These are phyloP conservation scores for Arabidopsis lyrata DNA, from an alignment of 441 rosid genomes.

Conservation along the genomic window DNA sequence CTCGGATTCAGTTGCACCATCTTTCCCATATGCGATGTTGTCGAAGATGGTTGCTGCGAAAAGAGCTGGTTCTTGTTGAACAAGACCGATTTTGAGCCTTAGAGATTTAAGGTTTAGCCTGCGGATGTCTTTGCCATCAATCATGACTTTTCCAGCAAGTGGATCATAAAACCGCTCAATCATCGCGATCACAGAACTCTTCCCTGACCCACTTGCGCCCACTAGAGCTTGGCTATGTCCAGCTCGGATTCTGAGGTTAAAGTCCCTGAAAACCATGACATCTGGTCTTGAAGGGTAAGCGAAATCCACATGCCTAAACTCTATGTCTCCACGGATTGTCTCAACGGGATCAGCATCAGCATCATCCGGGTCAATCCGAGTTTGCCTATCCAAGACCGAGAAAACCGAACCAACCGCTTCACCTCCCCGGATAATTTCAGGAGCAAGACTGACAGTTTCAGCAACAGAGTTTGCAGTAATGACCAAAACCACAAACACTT, in stretches of 20 bases:
- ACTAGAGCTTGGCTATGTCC: slow-evolving; percentile 99
- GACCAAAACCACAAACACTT: slow-evolving; percentile 94
- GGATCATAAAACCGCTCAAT: slow-evolving; percentile 97
- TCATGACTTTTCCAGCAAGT: slow-evolving; percentile 82
- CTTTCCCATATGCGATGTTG: slow-evolving; percentile 94
- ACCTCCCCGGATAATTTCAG: slow-evolving; percentile 95
- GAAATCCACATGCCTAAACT: slow-evolving; percentile 93
- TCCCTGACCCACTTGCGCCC: slow-evolving; percentile 97
- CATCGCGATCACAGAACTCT: slow-evolving; percentile 92
- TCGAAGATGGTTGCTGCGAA: slow-evolving; percentile 93
- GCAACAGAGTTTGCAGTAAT: slow-evolving; percentile 98
- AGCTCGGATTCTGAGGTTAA: slow-evolving; percentile 85
- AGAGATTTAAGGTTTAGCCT: slow-evolving; percentile 84
- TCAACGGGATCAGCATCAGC: slow-evolving; percentile 89
- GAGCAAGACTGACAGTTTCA: slow-evolving; percentile 98
- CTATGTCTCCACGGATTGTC: slow-evolving; percentile 89
- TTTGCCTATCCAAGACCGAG: slow-evolving; percentile 80
- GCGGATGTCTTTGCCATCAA: slow-evolving; percentile 94
- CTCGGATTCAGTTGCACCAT: slow-evolving; percentile 90
- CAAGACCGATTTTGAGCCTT: slow-evolving; percentile 89
- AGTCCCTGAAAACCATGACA: slow-evolving; percentile 75
- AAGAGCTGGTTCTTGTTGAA: slow-evolving; percentile 98
- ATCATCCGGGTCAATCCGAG: slow-evolving; percentile 90
- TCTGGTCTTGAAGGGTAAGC: slow-evolving; percentile 97
- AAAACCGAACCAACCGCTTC: slow-evolving; percentile 98